Evolutionary conservation across 495 filamentous ascomycete species (phyloP), one percentile per base, ranked within the genome.

Genomic region (Alectoria sarmentosa): DNA sequence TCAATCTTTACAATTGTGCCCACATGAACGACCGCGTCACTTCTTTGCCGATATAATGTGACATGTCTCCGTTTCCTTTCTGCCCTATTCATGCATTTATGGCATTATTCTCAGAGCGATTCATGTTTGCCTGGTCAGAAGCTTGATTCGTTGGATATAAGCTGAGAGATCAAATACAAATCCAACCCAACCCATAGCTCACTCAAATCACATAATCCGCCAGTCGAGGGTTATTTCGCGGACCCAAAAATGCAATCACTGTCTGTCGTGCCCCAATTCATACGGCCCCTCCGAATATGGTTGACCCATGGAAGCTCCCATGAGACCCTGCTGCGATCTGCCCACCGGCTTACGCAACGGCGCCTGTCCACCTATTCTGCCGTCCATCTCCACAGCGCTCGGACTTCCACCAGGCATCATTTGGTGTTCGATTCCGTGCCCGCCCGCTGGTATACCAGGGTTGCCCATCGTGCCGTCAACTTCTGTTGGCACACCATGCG

Each of bases 401-500:
- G 62, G 54, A 36, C 52, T 64, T 10, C 38, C 62, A 58, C 55
- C 62, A n/a, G 55, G 52, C 52, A 34, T 10, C 62, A 58, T 36
- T 1, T 57, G 52, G 4, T 36, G 17, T 32, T 32, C 28, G 13
- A 37, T 41, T 14, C 38, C 21, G 21, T 44, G 37, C 49, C 28
- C 41, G 13, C 39, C 38, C 23, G 34, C 19, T 19, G 54, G 54
- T 13, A 57, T 26, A 32, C 62, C 62, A 10, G 62, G 62, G 19
- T 64, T 64, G 15, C 62, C 62, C 39, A 58, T 46, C 28, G 62
- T 61, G 1, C 58, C 60, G 36, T 69, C 67, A 13, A 69, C 63
- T n/a, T 69, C 67, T 14, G 60, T 37, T 19, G 62, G 62, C 28
- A 46, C 52, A 8, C 54, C 41, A n/a, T 64, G 52, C 17, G 15